Evolutionary conservation across 495 filamentous ascomycete genomes (phyloP).

Genomic region (Penicillium egyptiacum): DNA sequence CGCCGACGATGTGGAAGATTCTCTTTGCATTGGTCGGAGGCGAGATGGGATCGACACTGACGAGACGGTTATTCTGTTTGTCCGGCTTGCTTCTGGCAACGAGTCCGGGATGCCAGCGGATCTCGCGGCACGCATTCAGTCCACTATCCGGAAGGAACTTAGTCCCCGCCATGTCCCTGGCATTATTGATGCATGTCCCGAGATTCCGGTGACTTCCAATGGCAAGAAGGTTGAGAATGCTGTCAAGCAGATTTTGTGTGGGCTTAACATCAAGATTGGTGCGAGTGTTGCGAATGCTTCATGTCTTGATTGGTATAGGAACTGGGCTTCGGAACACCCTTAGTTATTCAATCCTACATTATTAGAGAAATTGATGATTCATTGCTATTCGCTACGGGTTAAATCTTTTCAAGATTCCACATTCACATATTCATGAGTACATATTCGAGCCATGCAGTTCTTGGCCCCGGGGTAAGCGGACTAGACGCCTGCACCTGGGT

Average conservation of each 20-base stretch:
- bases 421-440: neutral
- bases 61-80: slow-evolving; percentile 83
- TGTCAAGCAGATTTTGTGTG: slow-evolving; percentile 92
- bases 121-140: slow-evolving; percentile 60
- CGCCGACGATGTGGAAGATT: slow-evolving; percentile 72
- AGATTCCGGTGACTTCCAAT: slow-evolving; percentile 86
- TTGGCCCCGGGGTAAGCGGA: slow-evolving; percentile 1
- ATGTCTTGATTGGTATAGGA: slow-evolving; percentile 80
- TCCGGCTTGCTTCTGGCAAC: slow-evolving; percentile 59
- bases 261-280: slow-evolving; percentile 77
- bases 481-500: neutral
- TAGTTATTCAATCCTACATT: slow-evolving; percentile 16
- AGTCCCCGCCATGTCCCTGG: slow-evolving; percentile 84
- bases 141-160: slow-evolving; percentile 66
- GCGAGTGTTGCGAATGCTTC: slow-evolving; percentile 83
- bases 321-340: slow-evolving; percentile 58
- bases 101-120: slow-evolving; percentile 32
- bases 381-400: slow-evolving; percentile 4
- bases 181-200: slow-evolving; percentile 72
- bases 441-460: neutral
- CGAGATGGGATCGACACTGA: slow-evolving; percentile 68
- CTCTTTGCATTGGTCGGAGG: slow-evolving; percentile 77
- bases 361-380: slow-evolving; percentile 5
- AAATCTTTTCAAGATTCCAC: neutral
- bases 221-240: slow-evolving; percentile 95